Conservation (phyloP, 2,329 filamentous ascomycete species). For the Stagonosporopsis rhizophila region DNA sequence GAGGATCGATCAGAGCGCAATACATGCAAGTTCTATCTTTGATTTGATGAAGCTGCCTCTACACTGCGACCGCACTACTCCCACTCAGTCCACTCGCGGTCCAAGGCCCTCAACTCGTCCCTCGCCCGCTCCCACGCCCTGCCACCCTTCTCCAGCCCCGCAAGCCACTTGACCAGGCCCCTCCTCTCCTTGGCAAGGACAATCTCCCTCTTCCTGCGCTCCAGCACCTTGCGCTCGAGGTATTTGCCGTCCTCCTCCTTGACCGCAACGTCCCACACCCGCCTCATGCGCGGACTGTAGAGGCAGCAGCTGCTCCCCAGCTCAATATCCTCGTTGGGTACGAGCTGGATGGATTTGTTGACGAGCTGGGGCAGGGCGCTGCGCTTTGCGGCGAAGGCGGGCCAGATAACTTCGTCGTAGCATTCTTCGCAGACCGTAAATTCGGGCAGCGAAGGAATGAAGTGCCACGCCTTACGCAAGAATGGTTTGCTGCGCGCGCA, state of each 20-base stretch:
- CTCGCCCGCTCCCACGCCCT: constrained; percentile 36
- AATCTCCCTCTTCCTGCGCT: constrained; percentile 49
- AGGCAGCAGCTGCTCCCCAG: constrained; percentile 71
- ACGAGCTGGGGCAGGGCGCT: constrained; percentile 39
- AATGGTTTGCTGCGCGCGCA: constrained; percentile 71
- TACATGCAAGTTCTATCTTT: too few species aligned
- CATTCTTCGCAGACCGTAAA: constrained; percentile 89
- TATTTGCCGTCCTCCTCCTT: constrained; percentile 70
- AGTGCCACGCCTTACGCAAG: constrained; percentile 74
- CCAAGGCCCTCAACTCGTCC: constrained; percentile 32
- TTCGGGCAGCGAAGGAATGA: constrained; percentile 75
- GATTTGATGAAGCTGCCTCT: too few species aligned
- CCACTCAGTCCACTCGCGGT: constrained; percentile 41
- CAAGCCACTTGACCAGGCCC: constrained; percentile 33
- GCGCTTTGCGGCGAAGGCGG: constrained; percentile 62
- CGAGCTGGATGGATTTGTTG: constrained; percentile 64
- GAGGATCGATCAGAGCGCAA: too few species aligned
- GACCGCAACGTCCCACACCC: constrained; percentile 72
- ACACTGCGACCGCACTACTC: constrained; percentile 34
- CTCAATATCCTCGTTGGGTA: constrained; percentile 57
- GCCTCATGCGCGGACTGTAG: constrained; percentile 80
- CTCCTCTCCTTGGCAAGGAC: constrained; percentile 56
- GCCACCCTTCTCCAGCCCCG: constrained; percentile 31
- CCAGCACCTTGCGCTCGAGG: constrained; percentile 66
- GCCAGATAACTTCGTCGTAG: constrained; percentile 79